Percentiles rank a stretch among this genome's conserved stretches.
Evolutionary conservation across 495 filamentous ascomycete genomes (phyloP).

Genomic region (Trichoderma parareesei): DNA sequence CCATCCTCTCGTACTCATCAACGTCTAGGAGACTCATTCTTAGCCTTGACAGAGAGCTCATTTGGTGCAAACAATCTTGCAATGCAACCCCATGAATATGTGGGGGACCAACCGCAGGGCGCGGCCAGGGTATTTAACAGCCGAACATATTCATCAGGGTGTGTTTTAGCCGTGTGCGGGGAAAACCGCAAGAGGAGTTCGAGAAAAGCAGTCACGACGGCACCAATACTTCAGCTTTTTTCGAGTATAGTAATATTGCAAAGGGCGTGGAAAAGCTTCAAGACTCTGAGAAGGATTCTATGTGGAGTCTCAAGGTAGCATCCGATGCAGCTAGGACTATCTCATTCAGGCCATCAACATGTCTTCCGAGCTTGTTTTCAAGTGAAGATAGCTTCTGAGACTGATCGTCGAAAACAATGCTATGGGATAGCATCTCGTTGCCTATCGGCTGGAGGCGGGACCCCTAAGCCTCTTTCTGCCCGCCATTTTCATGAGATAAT

Average conservation of each 20-base stretch:
- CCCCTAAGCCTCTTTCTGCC: neutral
- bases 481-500: neutral
- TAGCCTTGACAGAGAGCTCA: neutral
- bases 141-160: neutral
- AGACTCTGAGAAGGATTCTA: neutral
- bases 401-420: neutral
- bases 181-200: neutral
- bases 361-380: neutral
- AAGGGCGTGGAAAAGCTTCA: neutral
- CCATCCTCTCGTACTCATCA: neutral
- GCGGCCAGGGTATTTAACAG: neutral
- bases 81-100: neutral
- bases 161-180: neutral
- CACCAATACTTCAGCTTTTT: neutral
- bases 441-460: neutral
- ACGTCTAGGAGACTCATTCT: neutral
- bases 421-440: neutral
- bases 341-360: neutral
- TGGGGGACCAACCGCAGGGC: slow-evolving; percentile 1
- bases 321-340: neutral
- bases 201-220: neutral
- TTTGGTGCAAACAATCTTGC: neutral
- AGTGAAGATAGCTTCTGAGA: neutral
- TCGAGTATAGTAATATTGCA: neutral
- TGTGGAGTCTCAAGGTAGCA: neutral